Conservation (phyloP, 2,329 filamentous ascomycete species). For the Alternaria sp. region DNA sequence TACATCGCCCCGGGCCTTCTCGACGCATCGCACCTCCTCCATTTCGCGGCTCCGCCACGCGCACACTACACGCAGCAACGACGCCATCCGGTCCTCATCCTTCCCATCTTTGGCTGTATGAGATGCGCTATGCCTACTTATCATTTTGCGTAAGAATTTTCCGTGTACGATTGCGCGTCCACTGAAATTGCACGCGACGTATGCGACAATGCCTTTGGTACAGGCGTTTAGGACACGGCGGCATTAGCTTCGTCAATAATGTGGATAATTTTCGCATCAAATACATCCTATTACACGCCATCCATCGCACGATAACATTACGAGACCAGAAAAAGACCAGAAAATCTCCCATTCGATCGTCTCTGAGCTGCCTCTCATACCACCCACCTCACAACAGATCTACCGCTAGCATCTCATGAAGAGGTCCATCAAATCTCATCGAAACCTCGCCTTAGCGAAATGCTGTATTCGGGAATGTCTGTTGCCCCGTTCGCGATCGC, state of each 20-base stretch:
- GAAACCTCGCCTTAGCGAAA: not conserved
- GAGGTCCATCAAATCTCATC: not conserved
- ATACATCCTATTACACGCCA: not conserved
- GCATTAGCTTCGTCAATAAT: not conserved
- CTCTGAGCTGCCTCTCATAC: not conserved
- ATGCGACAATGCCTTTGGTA: not conserved
- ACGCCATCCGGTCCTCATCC: not conserved
- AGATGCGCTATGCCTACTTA: not conserved
- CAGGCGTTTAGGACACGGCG: not conserved
- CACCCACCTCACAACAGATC: not conserved
- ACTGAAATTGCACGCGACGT: not conserved
- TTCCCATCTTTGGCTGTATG: not conserved
- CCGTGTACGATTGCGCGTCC: not conserved
- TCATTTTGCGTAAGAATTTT: no score
- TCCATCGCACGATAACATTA: not conserved
- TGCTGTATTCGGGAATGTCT: not conserved
- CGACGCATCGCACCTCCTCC: not conserved
- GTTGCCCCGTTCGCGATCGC: not conserved
- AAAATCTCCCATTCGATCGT: not conserved
- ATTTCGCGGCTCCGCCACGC: not conserved
- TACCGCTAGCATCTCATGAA: not conserved
- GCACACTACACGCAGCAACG: not conserved
- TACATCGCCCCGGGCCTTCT: not conserved
- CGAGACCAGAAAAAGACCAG: not conserved
- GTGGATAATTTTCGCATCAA: not conserved